phyloP scores from a whole-genome alignment of 2,329 filamentous ascomycete genomes.

The Fusarium verrucosum region DNA sequence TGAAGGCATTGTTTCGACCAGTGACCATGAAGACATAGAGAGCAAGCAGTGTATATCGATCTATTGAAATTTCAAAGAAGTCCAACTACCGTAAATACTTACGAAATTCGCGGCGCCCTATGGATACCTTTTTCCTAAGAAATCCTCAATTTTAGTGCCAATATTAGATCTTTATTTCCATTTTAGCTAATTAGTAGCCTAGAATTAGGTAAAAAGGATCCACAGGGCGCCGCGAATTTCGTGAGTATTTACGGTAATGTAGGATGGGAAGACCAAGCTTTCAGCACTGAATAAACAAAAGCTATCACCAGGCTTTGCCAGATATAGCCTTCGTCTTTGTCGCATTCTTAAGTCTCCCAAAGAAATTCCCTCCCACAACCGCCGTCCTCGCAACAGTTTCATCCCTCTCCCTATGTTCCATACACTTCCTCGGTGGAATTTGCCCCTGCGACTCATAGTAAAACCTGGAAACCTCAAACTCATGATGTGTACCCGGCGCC shows the following conservation, averaged over 20 bases:
- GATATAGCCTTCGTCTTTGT: conserved; percentile 25
- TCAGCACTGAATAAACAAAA: not conserved
- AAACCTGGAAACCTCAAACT: conserved; percentile 48
- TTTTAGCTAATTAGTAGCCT: too few species aligned
- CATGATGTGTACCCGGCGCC: conserved; percentile 40
- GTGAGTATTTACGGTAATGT: too few species aligned
- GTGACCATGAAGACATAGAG: too few species aligned
- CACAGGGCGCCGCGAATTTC: too few species aligned
- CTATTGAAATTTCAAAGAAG: not conserved
- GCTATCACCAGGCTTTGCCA: conserved; percentile 12
- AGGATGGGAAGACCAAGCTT: too few species aligned
- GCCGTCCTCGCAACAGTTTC: conserved; percentile 4
- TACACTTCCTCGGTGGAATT: conserved; percentile 38
- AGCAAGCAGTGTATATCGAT: not conserved
- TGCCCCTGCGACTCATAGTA: conserved; percentile 50
- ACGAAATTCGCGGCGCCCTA: too few species aligned
- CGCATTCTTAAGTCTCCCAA: conserved; percentile 9
- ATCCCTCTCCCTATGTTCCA: conserved; percentile 19
- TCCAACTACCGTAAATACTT: too few species aligned
- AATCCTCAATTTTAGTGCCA: too few species aligned
- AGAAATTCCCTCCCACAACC: conserved; percentile 20
- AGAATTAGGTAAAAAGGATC: too few species aligned
- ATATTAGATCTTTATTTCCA: too few species aligned
- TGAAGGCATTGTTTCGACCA: too few species aligned
- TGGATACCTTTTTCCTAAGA: too few species aligned